phyloP scores from a whole-genome alignment of 164 flowering plant genomes.

The Akebia trifoliata region DNA sequence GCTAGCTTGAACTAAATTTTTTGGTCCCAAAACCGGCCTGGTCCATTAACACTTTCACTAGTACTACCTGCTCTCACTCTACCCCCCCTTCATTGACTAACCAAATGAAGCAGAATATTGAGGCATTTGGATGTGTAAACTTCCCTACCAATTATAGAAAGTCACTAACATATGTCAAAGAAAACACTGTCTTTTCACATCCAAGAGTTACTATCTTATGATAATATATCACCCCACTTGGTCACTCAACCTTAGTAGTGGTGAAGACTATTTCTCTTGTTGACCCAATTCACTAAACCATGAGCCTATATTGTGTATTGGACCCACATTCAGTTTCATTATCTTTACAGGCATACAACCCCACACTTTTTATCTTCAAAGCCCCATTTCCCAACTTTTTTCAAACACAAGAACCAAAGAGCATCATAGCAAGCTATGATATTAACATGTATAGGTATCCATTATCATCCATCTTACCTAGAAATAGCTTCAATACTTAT shows the following conservation, averaged over 20 bases:
- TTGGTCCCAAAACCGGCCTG: too few species aligned
- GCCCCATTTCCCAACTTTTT: too few species aligned
- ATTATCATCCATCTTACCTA: not conserved
- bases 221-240: too few species aligned
- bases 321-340: constrained; percentile 7
- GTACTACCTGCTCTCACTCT: not conserved
- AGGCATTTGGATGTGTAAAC: not conserved
- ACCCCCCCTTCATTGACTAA: not conserved
- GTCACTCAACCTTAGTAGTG: constrained; percentile 12
- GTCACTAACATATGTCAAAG: not conserved
- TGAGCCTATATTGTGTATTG: constrained; percentile 3
- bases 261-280: constrained; percentile 17
- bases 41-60: too few species aligned
- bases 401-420: not conserved
- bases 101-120: constrained; percentile 8
- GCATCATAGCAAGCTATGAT: not conserved
- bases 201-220: not conserved
- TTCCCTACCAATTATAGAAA: constrained; percentile 3
- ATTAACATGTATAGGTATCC: not conserved
- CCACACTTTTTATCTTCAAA: constrained; percentile 2
- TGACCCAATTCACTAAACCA: constrained; percentile 20
- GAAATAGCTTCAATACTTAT: not conserved
- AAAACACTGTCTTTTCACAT: not conserved
- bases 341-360: not conserved
- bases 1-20: too few species aligned